Percentiles rank a stretch among this genome's conserved stretches.
Conservation (phyloP, 306 rosid species). For the Albizia julibrissin region DNA sequence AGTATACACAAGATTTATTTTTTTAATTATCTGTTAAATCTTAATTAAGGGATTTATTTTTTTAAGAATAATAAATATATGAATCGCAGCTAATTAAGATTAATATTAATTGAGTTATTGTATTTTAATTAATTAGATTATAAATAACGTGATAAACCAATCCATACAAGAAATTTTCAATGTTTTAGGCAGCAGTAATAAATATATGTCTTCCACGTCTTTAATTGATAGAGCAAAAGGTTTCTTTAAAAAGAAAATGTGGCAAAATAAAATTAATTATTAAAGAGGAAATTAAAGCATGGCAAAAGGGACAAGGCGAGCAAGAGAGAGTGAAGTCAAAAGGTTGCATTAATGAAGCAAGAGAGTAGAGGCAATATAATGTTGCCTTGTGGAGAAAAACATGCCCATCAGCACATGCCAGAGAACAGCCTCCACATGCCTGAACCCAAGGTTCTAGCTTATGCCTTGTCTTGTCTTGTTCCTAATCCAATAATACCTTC, state of each 20-base stretch:
- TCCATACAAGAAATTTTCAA: no score
- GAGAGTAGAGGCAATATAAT: not conserved
- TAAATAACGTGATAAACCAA: no score
- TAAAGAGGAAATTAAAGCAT: not conserved
- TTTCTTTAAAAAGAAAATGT: not conserved
- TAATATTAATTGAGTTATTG: no score
- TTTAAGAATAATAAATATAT: no score
- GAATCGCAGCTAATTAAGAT: no score
- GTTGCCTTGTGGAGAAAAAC: not conserved
- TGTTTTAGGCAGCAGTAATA: no score
- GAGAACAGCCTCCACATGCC: not conserved
- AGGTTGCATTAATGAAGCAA: slow-evolving; percentile 29
- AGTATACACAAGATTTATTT: no score
- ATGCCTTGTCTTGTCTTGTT: not conserved
- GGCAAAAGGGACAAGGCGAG: slow-evolving; percentile 4
- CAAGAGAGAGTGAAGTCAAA: slow-evolving; percentile 33
- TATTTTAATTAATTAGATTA: no score
- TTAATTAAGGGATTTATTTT: no score
- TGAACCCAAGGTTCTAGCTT: not conserved
- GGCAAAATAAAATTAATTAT: not conserved
- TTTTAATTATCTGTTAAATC: no score
- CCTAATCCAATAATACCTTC: not conserved
- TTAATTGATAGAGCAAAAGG: no score
- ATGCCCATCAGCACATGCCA: slow-evolving; percentile 17
- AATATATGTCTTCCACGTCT: no score